Conservation (phyloP, 176 grass and related monocot species). For the Secale cereale region DNA sequence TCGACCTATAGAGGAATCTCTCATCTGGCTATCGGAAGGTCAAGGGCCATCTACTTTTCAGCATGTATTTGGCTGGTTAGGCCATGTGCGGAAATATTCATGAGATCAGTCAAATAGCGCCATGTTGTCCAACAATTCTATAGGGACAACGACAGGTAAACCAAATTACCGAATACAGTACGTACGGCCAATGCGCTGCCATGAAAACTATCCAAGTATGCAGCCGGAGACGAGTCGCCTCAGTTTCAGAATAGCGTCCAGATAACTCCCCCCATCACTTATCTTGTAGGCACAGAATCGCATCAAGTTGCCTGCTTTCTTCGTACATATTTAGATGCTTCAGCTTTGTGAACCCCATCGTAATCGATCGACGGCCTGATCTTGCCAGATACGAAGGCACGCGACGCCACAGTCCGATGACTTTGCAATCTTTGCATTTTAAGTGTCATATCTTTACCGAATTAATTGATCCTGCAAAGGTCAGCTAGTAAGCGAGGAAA, state of each 20-base stretch:
- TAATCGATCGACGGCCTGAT: background rate
- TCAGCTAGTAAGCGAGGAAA: background rate
- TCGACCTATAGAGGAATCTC: background rate
- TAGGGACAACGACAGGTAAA: background rate
- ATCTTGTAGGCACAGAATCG: constrained; percentile 36
- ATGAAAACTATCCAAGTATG: constrained; percentile 7
- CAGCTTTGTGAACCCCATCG: constrained; percentile 30
- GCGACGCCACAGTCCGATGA: constrained; percentile 25
- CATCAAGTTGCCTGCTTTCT: constrained; percentile 35
- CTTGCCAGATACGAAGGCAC: constrained; percentile 34
- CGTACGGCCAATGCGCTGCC: constrained; percentile 12
- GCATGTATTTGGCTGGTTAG: background rate
- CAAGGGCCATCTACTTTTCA: background rate
- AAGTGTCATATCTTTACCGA: background rate
- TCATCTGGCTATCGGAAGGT: background rate
- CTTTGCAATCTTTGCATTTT: constrained; percentile 38
- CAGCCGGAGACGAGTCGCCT: constrained; percentile 26
- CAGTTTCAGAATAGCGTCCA: constrained; percentile 42
- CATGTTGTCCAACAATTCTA: background rate
- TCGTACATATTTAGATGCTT: constrained; percentile 21
- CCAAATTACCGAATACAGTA: constrained; percentile 8
- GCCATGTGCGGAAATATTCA: background rate
- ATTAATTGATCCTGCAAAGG: constrained; percentile 6
- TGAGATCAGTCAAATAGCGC: background rate
- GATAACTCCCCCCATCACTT: background rate